Evolutionary conservation across 2,329 filamentous ascomycete genomes (phyloP).

Genomic region (Sclerotinia subarctica): DNA sequence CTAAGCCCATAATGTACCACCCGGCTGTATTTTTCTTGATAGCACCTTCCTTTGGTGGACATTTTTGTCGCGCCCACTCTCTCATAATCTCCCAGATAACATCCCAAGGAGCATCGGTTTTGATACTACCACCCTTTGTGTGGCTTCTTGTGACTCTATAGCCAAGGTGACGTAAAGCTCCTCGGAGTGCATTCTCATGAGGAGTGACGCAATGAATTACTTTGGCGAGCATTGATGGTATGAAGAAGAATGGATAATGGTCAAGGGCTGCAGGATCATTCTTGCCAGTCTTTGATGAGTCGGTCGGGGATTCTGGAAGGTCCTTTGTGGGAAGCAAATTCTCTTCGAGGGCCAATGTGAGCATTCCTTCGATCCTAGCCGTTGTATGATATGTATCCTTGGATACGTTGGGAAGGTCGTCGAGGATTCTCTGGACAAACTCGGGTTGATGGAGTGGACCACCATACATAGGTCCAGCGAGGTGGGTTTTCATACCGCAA

Average conservation of each 20-base stretch:
- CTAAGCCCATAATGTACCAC: slow-evolving; percentile 59
- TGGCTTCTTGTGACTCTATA: slow-evolving; percentile 84
- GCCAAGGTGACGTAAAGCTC: slow-evolving; percentile 75
- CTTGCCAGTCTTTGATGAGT: slow-evolving; percentile 43
- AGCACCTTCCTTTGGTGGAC: slow-evolving; percentile 70
- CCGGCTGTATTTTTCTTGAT: slow-evolving; percentile 70
- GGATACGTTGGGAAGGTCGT: slow-evolving; percentile 65
- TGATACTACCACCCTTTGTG: slow-evolving; percentile 83
- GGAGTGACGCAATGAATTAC: slow-evolving; percentile 77
- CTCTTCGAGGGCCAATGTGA: slow-evolving; percentile 84
- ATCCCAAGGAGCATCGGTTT: slow-evolving; percentile 88
- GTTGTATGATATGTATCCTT: slow-evolving; percentile 73
- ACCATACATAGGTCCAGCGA: slow-evolving; percentile 92
- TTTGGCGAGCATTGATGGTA: slow-evolving; percentile 70
- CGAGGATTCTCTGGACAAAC: slow-evolving; percentile 78
- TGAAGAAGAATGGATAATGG: slow-evolving; percentile 81
- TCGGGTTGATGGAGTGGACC: slow-evolving; percentile 80
- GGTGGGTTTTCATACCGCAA: slow-evolving; percentile 81
- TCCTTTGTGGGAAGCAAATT: slow-evolving; percentile 27
- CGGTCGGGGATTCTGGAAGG: slow-evolving; percentile 31
- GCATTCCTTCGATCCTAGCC: slow-evolving; percentile 83
- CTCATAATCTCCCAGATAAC: slow-evolving; percentile 91
- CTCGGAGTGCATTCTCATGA: slow-evolving; percentile 73
- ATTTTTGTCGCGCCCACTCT: slow-evolving; percentile 81
- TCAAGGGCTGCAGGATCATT: slow-evolving; percentile 65